Conservation (phyloP, 441 rosid species). For the Pelargonium cotyledonis region DNA sequence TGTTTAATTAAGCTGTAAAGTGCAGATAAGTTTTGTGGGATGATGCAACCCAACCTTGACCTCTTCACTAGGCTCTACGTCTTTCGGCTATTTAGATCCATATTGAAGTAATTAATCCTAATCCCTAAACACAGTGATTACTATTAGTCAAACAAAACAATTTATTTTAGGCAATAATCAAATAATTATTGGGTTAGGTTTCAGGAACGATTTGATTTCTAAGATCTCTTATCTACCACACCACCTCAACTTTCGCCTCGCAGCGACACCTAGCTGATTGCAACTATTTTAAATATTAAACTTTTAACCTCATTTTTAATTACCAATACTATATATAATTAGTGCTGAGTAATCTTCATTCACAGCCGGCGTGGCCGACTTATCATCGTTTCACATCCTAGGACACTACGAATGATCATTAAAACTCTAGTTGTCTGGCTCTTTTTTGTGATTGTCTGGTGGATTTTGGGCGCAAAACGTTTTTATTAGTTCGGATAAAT, state of each 20-base stretch:
- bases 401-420: not conserved
- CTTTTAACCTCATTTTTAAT: not conserved
- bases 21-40: no score
- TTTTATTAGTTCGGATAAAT: no score
- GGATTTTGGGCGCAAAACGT: no score
- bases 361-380: not conserved
- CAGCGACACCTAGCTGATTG: no score
- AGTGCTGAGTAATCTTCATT: not conserved
- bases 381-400: not conserved
- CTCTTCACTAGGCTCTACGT: not conserved
- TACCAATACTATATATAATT: not conserved
- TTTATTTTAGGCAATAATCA: not conserved
- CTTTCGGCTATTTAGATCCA: not conserved
- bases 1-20: no score
- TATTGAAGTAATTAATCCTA: not conserved
- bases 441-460: no score
- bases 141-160: not conserved
- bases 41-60: no score
- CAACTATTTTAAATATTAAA: no score
- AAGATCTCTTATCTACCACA: not conserved
- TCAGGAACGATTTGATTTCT: not conserved
- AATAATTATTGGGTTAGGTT: not conserved
- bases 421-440: no score
- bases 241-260: not conserved
- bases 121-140: not conserved